These are phyloP conservation scores for Pugionium cornutum DNA, from an alignment of 345 rosid genomes.

Conservation along the genomic window DNA sequence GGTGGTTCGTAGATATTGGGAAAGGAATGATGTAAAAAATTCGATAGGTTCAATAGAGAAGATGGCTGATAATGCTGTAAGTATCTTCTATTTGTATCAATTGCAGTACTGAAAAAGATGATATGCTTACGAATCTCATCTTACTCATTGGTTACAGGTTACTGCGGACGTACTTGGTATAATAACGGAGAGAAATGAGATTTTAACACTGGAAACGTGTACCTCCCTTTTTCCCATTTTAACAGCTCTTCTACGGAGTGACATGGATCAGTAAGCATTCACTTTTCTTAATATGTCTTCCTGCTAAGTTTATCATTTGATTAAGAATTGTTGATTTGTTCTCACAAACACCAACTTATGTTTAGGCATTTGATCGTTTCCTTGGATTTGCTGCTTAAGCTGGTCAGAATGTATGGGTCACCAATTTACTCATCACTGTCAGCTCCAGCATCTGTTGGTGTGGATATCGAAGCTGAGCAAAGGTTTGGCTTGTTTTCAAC, in stretches of 20 bases:
- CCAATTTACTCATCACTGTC: slow-evolving; percentile 76
- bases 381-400: slow-evolving; percentile 83
- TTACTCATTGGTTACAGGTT: slow-evolving; percentile 57
- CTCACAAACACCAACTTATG: neutral
- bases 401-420: slow-evolving; percentile 79
- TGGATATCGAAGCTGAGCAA: slow-evolving; percentile 96
- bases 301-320: too few species aligned
- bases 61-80: slow-evolving; percentile 93
- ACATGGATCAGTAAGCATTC: slow-evolving; percentile 73
- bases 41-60: slow-evolving; percentile 74
- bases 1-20: slow-evolving; percentile 90
- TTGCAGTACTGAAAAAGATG: neutral
- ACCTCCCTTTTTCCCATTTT: slow-evolving; percentile 86
- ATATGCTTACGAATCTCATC: neutral
- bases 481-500: slow-evolving; percentile 48
- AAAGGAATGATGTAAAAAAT: slow-evolving; percentile 80
- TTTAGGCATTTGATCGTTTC: slow-evolving; percentile 81
- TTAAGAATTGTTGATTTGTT: neutral
- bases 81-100: slow-evolving; percentile 28
- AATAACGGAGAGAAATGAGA: slow-evolving; percentile 65
- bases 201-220: slow-evolving; percentile 76
- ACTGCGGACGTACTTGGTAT: slow-evolving; percentile 72
- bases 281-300: neutral
- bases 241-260: slow-evolving; percentile 70
- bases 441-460: slow-evolving; percentile 83